phyloP scores from a whole-genome alignment of 116 monocot species.

The Posidonia oceanica region DNA sequence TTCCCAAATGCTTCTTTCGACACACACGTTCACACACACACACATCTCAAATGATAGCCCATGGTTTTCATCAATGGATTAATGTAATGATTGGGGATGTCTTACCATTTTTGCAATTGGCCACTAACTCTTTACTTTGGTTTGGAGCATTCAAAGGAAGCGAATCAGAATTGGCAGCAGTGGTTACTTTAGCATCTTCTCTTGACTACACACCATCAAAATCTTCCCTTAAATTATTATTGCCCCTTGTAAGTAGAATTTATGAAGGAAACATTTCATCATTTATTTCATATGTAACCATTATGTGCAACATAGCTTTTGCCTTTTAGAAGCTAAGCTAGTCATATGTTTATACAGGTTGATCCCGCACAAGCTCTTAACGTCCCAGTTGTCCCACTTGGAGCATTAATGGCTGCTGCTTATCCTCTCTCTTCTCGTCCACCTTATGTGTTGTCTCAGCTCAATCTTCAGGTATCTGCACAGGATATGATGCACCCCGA shows the following conservation, averaged over 20 bases:
- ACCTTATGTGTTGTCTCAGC: constrained; percentile 84
- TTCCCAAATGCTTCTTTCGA: no score
- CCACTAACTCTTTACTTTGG: neutral
- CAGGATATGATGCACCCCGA: constrained; percentile 98
- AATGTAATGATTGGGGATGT: no score
- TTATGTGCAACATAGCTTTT: neutral
- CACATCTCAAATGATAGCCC: no score
- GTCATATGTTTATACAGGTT: constrained; percentile 33
- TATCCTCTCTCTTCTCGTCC: constrained; percentile 70
- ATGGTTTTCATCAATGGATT: no score
- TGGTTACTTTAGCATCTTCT: constrained; percentile 90
- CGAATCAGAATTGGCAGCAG: constrained; percentile 55
- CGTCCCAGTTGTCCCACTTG: constrained; percentile 87
- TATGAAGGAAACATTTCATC: neutral
- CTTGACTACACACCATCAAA: constrained; percentile 86
- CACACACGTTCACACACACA: no score
- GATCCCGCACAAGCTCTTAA: constrained; percentile 94
- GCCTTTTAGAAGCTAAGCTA: neutral
- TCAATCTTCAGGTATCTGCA: constrained; percentile 77
- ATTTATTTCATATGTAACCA: neutral
- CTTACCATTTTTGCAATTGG: neutral
- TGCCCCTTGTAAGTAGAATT: constrained; percentile 78
- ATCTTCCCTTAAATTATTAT: constrained; percentile 73
- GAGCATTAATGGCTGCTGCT: constrained; percentile 70
- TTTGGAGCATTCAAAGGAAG: constrained; percentile 41